Conservation (phyloP, 2,329 filamentous ascomycete genomes). For the Talaromyces sp. region DNA sequence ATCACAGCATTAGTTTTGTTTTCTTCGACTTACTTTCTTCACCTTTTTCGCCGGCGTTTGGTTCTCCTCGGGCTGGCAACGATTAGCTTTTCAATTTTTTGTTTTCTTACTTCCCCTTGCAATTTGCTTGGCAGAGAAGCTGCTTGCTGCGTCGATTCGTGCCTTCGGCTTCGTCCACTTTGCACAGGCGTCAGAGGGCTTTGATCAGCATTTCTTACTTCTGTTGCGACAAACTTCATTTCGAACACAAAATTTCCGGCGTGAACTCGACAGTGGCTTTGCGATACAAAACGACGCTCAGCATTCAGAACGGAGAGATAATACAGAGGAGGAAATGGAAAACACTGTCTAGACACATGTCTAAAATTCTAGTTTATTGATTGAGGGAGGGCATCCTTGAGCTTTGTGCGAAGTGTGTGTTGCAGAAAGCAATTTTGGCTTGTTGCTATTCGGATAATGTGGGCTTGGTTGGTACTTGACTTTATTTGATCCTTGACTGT, state of each 20-base stretch:
- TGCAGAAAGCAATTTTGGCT: conserved; percentile 3
- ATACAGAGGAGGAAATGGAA: background rate
- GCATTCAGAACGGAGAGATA: background rate
- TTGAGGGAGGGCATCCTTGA: conserved; percentile 7
- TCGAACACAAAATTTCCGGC: background rate
- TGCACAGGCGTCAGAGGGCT: background rate
- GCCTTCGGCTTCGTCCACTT: background rate
- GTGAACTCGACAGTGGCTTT: background rate
- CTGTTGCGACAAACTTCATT: background rate
- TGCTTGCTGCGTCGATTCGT: background rate
- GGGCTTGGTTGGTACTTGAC: conserved; percentile 12
- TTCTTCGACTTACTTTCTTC: conserved; percentile 5
- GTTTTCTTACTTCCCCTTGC: background rate
- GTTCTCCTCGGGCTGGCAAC: conserved; percentile 8
- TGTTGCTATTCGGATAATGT: background rate
- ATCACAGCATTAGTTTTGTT: conserved; percentile 32
- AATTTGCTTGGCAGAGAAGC: background rate
- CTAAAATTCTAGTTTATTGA: background rate
- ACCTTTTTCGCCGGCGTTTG: conserved; percentile 12
- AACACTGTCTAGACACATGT: background rate
- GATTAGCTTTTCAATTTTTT: background rate
- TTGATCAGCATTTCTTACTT: background rate
- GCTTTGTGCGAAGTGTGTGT: conserved; percentile 7
- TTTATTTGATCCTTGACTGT: conserved; percentile 8
- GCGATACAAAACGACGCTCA: background rate